Base-by-base conservation (phyloP, 1,284 basidiomycete genomes). In the Apiotrichum akiyoshidainum region DNA sequence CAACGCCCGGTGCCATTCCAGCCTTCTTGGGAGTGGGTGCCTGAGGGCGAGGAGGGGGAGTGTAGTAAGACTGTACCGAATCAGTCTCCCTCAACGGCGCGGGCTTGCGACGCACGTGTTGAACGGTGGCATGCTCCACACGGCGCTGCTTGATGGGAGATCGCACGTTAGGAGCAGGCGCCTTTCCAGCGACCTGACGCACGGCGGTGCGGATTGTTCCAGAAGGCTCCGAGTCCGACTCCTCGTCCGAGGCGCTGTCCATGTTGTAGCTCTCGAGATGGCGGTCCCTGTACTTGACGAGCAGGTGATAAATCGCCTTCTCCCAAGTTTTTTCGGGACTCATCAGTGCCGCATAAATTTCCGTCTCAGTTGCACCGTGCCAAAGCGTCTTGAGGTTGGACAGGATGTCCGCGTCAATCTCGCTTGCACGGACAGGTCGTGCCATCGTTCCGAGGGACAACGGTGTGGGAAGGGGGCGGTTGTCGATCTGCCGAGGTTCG, bases 321-420 rank as follows among this genome's bases (percentile, higher is more conserved):
- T 95, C 90, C 90, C 90, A 92, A 22, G 88, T 92, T 60, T 86
- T 85, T 76, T 81, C 80, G 58, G 71, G 68, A 60, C 76, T 79
- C 63, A 83, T 80, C 51, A 97, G 80, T 53, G 84, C 86, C 49
- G 83, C 80, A 55, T 86, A 81, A 53, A 97, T 86, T 33, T 87
- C 85, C 6, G 84, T 81, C 59, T 92, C 88, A 1, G 85, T 78
- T 5, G 84, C 84, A 9, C 84, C 87, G 59, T 88, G 85, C 92
- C 94, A 99, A 31, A 99, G 82, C 8, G 92, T 92, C 68, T 86
- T 87, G 49, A 99, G 79, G 78, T 97, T 98, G 34, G 85, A 85
- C 70, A 99, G 85, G 67, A 99, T 91, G 67, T 95, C 92, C 2
- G 83, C 80, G 73, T 99, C 95, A 66, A 99, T 87, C 54, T 85